Evolutionary conservation across 2,329 filamentous ascomycete species (phyloP).

Genomic region (Ceratocystis cubensis): DNA sequence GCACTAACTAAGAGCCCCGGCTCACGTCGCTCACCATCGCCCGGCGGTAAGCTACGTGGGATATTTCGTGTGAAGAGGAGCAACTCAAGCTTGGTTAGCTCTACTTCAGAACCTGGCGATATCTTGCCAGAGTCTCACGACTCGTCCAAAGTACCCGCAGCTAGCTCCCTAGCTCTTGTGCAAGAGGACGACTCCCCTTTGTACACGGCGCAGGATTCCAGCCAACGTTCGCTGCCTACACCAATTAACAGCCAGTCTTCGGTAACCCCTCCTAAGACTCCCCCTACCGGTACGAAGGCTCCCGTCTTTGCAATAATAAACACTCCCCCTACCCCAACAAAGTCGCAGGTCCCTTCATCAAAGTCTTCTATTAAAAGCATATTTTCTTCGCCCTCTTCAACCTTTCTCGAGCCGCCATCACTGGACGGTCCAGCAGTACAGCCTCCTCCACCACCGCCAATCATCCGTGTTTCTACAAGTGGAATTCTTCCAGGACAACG

Average conservation of each 20-base stretch:
- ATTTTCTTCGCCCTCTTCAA: slow-evolving; percentile 17
- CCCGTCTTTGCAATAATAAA: slow-evolving; percentile 47
- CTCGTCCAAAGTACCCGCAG: slow-evolving; percentile 18
- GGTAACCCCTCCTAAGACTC: slow-evolving; percentile 36
- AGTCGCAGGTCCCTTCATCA: slow-evolving; percentile 28
- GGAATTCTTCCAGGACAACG: slow-evolving; percentile 45
- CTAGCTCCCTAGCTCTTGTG: neutral
- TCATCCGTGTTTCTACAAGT: slow-evolving; percentile 25
- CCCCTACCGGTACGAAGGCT: slow-evolving; percentile 30
- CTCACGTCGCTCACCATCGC: slow-evolving; percentile 47
- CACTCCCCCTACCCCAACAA: slow-evolving; percentile 53
- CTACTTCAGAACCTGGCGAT: slow-evolving; percentile 10
- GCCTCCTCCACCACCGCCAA: slow-evolving; percentile 8
- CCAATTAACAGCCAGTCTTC: slow-evolving; percentile 13
- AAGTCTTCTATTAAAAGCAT: slow-evolving; percentile 21
- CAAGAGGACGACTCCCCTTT: neutral
- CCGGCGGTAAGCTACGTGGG: slow-evolving; percentile 57
- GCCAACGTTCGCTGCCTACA: slow-evolving; percentile 12
- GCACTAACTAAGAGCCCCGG: slow-evolving; percentile 35
- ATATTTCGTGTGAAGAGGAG: slow-evolving; percentile 51
- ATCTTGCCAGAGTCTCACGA: slow-evolving; percentile 30
- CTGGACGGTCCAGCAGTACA: neutral
- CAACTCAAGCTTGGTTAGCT: slow-evolving; percentile 26
- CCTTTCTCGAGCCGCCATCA: neutral
- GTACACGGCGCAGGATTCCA: neutral